Evolutionary conservation across 1,284 basidiomycete species (phyloP), one percentile per base, ranked within the genome.

Genomic region (Pseudozyma thailandica): DNA sequence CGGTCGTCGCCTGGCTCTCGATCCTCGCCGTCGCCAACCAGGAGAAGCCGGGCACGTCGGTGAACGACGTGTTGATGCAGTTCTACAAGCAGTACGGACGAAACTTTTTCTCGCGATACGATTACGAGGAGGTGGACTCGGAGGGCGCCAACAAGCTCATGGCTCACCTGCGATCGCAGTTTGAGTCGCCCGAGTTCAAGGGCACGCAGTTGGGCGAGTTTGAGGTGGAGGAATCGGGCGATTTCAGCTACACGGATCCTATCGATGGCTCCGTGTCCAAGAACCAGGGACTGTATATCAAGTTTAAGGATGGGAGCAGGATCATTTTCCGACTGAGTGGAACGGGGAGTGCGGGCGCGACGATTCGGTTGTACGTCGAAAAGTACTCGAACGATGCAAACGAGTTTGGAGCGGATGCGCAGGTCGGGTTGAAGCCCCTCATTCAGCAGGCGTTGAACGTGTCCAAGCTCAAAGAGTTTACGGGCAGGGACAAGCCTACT

Each of bases 171-270:
- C 89, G 94, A 81, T 83, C 86, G 20, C 87, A 89, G 50, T 90
- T 97, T 83, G 85, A 87, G 60, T 85, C 87, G 10, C 89, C 91
- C 0, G 86, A 85, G 37, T 80, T 82, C 49, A 48, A 56, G 6
- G 79, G 80, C n/a, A 68, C 65, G 43, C 70, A 78, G 51, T 54
- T 79, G 15, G 88, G 89, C 49, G 86, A 87, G 53, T 98, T 96
- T 86, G 90, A 88, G 59, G 90, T 98, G 66, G 88, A 88, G 23
- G 88, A 89, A 28, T 86, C 91, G 39, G 91, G 90, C 85, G 90
- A 94, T 87, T 98, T 98, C 83, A 88, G 90, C 81, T 98, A 98
- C 88, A 96, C 90, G 41, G 96, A 98, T 84, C 96, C 95, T 20
- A 97, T 98, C 84, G 96, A 98, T 84, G 87, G 90, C 54, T 93